phyloP scores from a whole-genome alignment of 106 monocot genomes.

The Dactylorhiza incarnata region DNA sequence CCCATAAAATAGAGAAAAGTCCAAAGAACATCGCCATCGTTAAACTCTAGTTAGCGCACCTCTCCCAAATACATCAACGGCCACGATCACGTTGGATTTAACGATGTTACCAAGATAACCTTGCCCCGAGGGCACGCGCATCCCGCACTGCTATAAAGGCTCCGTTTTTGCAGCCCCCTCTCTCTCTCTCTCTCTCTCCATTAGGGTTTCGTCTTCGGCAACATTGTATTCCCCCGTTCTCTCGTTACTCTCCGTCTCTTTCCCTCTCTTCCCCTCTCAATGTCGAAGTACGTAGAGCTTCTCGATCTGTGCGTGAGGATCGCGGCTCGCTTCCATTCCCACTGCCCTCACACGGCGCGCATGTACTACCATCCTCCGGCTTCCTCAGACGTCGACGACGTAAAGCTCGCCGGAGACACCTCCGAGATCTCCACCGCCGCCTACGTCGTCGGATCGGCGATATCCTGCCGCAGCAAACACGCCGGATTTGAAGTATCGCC shows the following conservation, averaged over 20 bases:
- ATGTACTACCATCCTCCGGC: too few relatives aligned
- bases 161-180: not conserved
- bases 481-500: conserved; percentile 1
- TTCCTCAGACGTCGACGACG: too few relatives aligned
- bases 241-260: not conserved
- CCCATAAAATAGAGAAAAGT: too few relatives aligned
- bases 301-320: conserved; percentile 70
- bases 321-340: conserved; percentile 80
- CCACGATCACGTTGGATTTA: not conserved
- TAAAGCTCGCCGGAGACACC: too few relatives aligned
- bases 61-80: not conserved
- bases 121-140: not conserved
- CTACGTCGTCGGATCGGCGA: too few relatives aligned
- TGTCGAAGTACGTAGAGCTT: conserved; percentile 74
- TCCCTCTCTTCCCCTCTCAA: not conserved
- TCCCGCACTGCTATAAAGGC: not conserved
- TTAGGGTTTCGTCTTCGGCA: too few relatives aligned
- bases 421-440: too few relatives aligned
- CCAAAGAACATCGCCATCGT: too few relatives aligned
- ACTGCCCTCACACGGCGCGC: conserved; percentile 91
- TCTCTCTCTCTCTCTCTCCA: not conserved
- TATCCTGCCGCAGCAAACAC: not conserved
- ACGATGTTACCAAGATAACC: not conserved
- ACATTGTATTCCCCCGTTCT: too few relatives aligned
- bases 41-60: too few relatives aligned